Base-by-base conservation (phyloP, 2,329 filamentous ascomycete genomes). In the Cucurbitaria berberidis region DNA sequence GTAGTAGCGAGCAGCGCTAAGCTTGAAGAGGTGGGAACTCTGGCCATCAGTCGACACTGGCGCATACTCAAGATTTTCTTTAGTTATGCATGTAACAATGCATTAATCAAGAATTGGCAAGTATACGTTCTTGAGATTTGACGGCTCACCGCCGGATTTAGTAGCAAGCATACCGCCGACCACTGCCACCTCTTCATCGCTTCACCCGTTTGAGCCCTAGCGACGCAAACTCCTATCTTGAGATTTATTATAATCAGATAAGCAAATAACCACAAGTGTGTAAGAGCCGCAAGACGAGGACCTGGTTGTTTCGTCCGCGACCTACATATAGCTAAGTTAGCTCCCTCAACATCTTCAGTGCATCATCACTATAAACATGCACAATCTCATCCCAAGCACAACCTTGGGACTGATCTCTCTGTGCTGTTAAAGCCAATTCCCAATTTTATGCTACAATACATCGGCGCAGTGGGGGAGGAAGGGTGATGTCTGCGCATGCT, bases 371-470 rank as follows among this genome's bases (percentile, higher is more conserved):
- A n/a, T n/a, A n/a, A n/a, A n/a, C n/a, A n/a, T n/a, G n/a, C n/a
- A n/a, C n/a, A n/a, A n/a, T n/a, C n/a, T n/a, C n/a, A 16, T 13
- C 18, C 34, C 13, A 36, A 16, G 11, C 4, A 8, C 15, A 15
- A 6, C 6, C n/a, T 19, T 36, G 16, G 36, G 13, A 29, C 34
- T 8, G 11, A n/a, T 49, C 30, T 15, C 29, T 29, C 40, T 24
- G 16, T 9, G 24, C 39, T 27, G 22, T 11, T 47, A 65, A 38
- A 30, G 57, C 8, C 73, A 69, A 43, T 72, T 73, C n/a, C 71
- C 74, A 0, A 54, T 64, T 18, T 79, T 80, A 8, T 62, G 67
- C 1, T 74, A n/a, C n/a, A n/a, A n/a, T n/a, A n/a, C n/a, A n/a
- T n/a, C n/a, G n/a, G n/a, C n/a, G n/a, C n/a, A n/a, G n/a, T 67